A percentile compares a stretch with the other conserved stretches of the same genome.
phyloP scores from a whole-genome alignment of 495 filamentous ascomycete species.

The Chlorociboria aeruginascens region DNA sequence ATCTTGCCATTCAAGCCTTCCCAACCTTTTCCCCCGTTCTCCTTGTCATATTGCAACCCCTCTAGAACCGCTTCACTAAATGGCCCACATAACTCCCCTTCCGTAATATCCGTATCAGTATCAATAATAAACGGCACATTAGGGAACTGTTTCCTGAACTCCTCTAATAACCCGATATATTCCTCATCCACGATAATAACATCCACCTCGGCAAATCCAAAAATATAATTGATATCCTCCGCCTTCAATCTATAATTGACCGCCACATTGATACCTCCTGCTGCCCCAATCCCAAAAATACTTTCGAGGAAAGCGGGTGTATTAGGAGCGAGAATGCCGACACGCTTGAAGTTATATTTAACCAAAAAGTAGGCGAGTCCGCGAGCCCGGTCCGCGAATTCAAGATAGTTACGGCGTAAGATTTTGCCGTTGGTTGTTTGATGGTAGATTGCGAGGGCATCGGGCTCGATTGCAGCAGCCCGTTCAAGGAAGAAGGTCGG shows the following conservation, averaged over 20 bases:
- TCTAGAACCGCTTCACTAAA: slow-evolving; percentile 80
- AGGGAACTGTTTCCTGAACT: slow-evolving; percentile 46
- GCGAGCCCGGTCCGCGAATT: slow-evolving; percentile 71
- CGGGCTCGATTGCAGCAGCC: slow-evolving; percentile 81
- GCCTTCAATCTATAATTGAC: slow-evolving; percentile 86
- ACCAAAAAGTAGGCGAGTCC: slow-evolving; percentile 80
- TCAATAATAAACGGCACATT: slow-evolving; percentile 64
- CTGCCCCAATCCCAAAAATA: slow-evolving; percentile 81
- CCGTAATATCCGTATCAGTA: slow-evolving; percentile 68
- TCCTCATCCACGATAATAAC: slow-evolving; percentile 81
- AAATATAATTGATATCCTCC: slow-evolving; percentile 85
- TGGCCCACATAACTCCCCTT: slow-evolving; percentile 57
- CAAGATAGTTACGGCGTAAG: slow-evolving; percentile 63
- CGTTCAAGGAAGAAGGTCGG: slow-evolving; percentile 84
- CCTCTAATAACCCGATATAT: slow-evolving; percentile 54
- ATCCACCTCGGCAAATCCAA: slow-evolving; percentile 72
- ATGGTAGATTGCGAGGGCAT: slow-evolving; percentile 81
- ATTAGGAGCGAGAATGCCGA: slow-evolving; percentile 78
- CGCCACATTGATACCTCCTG: slow-evolving; percentile 66
- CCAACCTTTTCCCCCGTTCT: slow-evolving; percentile 60
- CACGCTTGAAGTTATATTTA: slow-evolving; percentile 54
- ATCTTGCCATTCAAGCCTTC: slow-evolving; percentile 55
- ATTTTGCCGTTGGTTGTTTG: slow-evolving; percentile 62
- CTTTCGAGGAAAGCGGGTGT: slow-evolving; percentile 89
- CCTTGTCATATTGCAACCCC: slow-evolving; percentile 57